These are phyloP conservation scores for Byssoonygena ceratinophila DNA, from an alignment of 2,329 filamentous ascomycete species.

Conservation along the genomic window DNA sequence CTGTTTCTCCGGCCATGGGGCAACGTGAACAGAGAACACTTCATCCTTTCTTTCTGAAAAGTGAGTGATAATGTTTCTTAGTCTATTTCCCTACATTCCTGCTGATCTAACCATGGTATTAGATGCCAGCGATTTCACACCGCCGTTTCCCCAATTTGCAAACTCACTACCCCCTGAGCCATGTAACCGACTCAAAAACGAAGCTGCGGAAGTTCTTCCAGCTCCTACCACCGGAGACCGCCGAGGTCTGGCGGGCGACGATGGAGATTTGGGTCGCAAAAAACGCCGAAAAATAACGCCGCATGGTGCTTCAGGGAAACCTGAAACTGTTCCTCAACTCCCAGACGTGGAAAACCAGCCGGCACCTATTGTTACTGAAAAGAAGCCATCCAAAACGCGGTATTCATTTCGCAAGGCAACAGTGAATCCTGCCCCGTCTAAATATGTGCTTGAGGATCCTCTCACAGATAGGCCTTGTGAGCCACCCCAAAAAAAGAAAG, in stretches of 20 bases:
- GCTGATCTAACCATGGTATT: neutral
- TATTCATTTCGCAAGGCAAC: conserved; percentile 5
- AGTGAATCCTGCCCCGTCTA: neutral
- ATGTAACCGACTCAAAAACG: neutral
- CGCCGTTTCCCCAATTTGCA: neutral
- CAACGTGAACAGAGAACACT: conserved; percentile 30
- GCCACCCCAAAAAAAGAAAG: conserved; percentile 31
- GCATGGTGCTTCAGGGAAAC: neutral
- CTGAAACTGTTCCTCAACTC: neutral
- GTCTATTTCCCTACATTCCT: neutral
- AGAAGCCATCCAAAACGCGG: neutral
- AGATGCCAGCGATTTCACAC: neutral
- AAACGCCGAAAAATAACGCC: conserved; percentile 27
- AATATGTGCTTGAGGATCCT: neutral
- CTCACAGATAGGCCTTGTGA: neutral
- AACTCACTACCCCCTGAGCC: neutral
- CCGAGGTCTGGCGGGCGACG: conserved; percentile 19
- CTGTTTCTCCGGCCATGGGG: conserved; percentile 28
- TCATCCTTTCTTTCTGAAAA: conserved; percentile 35
- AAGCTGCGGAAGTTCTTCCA: neutral
- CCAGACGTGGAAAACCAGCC: neutral
- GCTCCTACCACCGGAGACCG: neutral
- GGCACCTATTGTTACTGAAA: neutral
- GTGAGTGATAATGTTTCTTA: conserved; percentile 19
- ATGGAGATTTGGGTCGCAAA: conserved; percentile 26